phyloP scores from a whole-genome alignment of 2,329 filamentous ascomycete species.

The Pseudocercospora cruenta region DNA sequence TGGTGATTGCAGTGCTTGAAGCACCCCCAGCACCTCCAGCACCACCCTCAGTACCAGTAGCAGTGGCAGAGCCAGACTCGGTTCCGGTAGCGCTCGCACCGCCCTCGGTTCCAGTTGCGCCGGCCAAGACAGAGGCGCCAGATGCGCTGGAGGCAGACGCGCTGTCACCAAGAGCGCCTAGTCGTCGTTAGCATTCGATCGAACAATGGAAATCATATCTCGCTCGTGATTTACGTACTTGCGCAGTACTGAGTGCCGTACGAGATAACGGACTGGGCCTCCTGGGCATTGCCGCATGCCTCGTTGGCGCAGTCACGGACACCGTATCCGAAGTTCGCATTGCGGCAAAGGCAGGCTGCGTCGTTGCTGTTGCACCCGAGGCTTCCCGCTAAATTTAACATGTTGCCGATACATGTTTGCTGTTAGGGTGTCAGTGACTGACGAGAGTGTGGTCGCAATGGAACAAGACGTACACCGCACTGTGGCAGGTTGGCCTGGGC shows the following conservation, averaged over 20 bases:
- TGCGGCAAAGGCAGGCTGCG: conserved; percentile 42
- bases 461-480: conserved; percentile 40
- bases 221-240: conserved; percentile 24
- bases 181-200: conserved; percentile 13
- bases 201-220: not conserved
- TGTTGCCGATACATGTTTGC: conserved; percentile 44
- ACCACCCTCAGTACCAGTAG: conserved; percentile 3
- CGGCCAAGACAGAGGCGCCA: conserved; percentile 23
- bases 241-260: conserved; percentile 41
- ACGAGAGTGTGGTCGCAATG: not conserved
- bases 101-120: conserved; percentile 13
- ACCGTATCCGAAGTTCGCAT: conserved; percentile 43
- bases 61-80: conserved; percentile 20
- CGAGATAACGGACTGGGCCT: conserved; percentile 37
- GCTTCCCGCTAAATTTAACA: conserved; percentile 37
- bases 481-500: conserved; percentile 39
- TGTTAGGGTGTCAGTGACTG: conserved; percentile 23
- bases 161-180: conserved; percentile 21
- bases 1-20: conserved; percentile 30
- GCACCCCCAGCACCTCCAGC: conserved; percentile 3
- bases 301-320: conserved; percentile 44
- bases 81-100: conserved; percentile 15
- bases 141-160: conserved; percentile 25
- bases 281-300: conserved; percentile 34
- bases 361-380: conserved; percentile 40